Base-by-base conservation (phyloP, 192 early-diverging fungal species). In the Rhizoclosmatium globosum region DNA sequence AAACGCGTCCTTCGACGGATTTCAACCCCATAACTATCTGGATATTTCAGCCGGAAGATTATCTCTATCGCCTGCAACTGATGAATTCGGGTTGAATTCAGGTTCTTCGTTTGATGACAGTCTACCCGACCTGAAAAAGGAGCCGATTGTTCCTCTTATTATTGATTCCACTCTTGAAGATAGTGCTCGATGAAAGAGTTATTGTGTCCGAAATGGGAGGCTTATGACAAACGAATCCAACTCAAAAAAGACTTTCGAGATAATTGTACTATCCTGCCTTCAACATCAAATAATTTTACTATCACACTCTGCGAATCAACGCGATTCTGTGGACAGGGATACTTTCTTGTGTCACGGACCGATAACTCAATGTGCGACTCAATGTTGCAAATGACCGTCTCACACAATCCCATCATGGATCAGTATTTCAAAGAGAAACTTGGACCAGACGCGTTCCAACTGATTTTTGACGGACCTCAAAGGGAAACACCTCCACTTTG, bases 281-380 rank as follows among this genome's bases (percentile, higher is more conserved):
- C 58, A 2, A 2, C 7, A 13, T n/a, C 9, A 19, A 21, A 15
- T 7, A 38, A 47, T 21, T 74, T 74, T 58, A 23, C 19, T 4
- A 42, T 62, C 1, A 44, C n/a, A n/a, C 19, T 74, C 21, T 74
- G 72, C 61, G 15, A 44, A 31, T 62, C 58, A 4, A 15, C 42
- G 38, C 44, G 7, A 4, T 47, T 62, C 4, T 77, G 75, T 23
- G 75, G 75, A 9, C 75, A 77, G 64, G 75, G 75, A 48, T 77
- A 77, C 75, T 67, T 77, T 2, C 44, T 57, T 39, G 53, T 77
- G 3, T n/a, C 68, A 7, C 41, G 39, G 23, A 61, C 21, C 7
- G 21, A 62, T 38, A 31, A 17, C n/a, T 23, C 31, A 62, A 4
- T 62, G 6, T 23, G 60, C 31, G 4, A 0, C n/a, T 59, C 23